phyloP scores from a whole-genome alignment of 176 grass and related monocot genomes.

The Musa troglodytarum region DNA sequence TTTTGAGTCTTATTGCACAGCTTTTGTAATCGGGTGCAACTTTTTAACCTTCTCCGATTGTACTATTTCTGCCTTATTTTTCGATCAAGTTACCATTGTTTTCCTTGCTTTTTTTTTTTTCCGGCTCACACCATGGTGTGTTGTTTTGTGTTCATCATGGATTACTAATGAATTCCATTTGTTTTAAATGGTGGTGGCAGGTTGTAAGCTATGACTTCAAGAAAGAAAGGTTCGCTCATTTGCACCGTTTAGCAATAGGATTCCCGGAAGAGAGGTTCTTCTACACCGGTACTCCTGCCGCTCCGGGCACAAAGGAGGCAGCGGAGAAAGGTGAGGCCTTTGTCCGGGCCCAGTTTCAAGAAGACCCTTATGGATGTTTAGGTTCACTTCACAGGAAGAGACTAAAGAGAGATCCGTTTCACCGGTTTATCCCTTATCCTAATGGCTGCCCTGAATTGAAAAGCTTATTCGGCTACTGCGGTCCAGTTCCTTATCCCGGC shows the following conservation, averaged over 20 bases:
- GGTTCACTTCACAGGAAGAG: conserved; percentile 67
- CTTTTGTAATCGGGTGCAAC: too few species aligned
- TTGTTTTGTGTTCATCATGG: conserved; percentile 6
- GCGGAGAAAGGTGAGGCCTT: conserved; percentile 67
- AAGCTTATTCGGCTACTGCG: conserved; percentile 70
- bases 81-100: too few species aligned
- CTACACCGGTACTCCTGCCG: conserved; percentile 55
- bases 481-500: conserved; percentile 56
- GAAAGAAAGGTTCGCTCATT: conserved; percentile 63
- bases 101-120: not conserved
- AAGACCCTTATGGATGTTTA: conserved; percentile 85
- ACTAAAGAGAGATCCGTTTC: conserved; percentile 91
- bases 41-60: too few species aligned
- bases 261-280: conserved; percentile 85
- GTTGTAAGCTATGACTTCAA: conserved; percentile 96
- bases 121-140: not conserved
- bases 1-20: not conserved
- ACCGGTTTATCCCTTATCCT: conserved; percentile 62
- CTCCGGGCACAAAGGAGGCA: conserved; percentile 42
- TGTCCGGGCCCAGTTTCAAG: conserved; percentile 62
- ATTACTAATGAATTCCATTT: not conserved
- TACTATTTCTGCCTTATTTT: too few species aligned
- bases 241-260: conserved; percentile 64
- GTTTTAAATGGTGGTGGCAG: conserved; percentile 17
- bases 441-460: conserved; percentile 74